Conservation (phyloP, 306 rosid species). For the Mucuna pruriens region DNA sequence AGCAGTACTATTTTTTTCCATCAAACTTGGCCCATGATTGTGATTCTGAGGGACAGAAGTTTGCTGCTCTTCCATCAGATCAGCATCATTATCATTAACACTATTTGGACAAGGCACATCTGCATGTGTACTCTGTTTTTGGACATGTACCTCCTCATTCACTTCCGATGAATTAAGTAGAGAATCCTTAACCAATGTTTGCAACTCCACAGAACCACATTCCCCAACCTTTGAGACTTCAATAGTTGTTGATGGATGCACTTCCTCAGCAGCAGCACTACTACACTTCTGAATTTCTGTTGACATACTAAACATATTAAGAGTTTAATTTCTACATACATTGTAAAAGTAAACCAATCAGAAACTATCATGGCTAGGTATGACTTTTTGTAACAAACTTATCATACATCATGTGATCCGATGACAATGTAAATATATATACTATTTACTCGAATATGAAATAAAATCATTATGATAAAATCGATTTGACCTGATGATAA, state of each 20-base stretch:
- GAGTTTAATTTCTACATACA: not conserved
- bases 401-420: too few relatives aligned
- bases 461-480: not conserved
- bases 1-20: constrained; percentile 61
- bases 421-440: not conserved
- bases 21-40: constrained; percentile 45
- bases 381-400: too few relatives aligned
- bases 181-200: constrained; percentile 44
- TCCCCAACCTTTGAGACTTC: constrained; percentile 51
- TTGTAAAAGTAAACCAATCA: too few relatives aligned
- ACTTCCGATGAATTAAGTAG: not conserved
- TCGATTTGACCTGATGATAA: not conserved
- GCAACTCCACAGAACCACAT: constrained; percentile 51
- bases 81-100: constrained; percentile 22
- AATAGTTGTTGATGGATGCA: constrained; percentile 13
- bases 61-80: not conserved
- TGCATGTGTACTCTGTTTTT: constrained; percentile 27
- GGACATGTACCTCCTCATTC: constrained; percentile 27
- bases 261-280: constrained; percentile 42
- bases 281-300: constrained; percentile 26
- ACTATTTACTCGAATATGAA: not conserved
- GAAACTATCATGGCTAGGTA: too few relatives aligned
- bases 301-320: not conserved
- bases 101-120: constrained; percentile 30
- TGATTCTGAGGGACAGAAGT: constrained; percentile 23